Evolutionary conservation across 345 rosid species (phyloP).

Genomic region (Eucalyptus regnans): DNA sequence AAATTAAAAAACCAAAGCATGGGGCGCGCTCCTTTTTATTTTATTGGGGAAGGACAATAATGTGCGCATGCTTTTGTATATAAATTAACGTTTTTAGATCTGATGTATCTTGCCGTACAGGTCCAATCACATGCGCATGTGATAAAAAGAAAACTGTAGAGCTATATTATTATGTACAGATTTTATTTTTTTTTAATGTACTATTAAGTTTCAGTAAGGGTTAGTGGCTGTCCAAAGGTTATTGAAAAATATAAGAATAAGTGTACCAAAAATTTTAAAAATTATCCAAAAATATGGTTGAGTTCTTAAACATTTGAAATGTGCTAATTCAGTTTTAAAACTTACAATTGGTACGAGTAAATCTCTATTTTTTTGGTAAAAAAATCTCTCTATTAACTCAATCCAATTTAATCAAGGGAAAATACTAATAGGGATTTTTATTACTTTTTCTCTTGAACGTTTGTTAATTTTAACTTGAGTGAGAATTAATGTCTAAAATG

Average conservation of each 20-base stretch:
- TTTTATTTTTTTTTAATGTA: not conserved
- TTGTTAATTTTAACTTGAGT: no score
- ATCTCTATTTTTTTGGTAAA: no score
- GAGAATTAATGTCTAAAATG: no score
- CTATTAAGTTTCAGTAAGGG: not conserved
- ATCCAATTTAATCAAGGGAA: no score
- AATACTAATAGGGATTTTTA: no score
- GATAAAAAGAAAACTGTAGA: not conserved
- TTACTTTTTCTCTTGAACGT: no score
- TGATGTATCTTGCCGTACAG: not conserved
- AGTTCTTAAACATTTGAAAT: no score
- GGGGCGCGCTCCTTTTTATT: not conserved
- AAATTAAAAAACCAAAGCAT: not conserved
- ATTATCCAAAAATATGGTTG: no score
- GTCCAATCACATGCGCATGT: not conserved
- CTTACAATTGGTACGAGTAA: no score
- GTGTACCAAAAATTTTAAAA: not conserved
- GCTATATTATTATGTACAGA: not conserved
- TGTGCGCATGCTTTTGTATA: not conserved
- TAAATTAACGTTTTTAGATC: not conserved
- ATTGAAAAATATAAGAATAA: not conserved
- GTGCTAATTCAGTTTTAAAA: no score
- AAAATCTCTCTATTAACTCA: no score
- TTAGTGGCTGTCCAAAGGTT: not conserved
- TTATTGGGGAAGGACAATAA: not conserved